Percentiles rank a stretch among this genome's conserved stretches.
These are phyloP conservation scores for Coniochaeta pulveracea DNA, from an alignment of 2,329 filamentous ascomycete species.

Conservation along the genomic window DNA sequence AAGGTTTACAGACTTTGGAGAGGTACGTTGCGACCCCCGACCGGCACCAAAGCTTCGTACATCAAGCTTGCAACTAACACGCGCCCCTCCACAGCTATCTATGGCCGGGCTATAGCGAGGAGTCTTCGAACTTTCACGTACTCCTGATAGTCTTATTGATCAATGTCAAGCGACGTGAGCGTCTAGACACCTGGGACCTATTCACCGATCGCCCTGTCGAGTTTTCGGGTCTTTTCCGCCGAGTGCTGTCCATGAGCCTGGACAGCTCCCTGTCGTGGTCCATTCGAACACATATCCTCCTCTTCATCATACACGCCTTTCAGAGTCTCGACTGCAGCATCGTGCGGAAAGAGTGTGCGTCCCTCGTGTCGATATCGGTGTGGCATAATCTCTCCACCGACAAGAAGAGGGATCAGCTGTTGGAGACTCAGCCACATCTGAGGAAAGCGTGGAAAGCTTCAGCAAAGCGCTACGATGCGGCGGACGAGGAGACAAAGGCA, in stretches of 20 bases:
- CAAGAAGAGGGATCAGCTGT: conserved; percentile 55
- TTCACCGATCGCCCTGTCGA: conserved; percentile 69
- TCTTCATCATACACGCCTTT: conserved; percentile 83
- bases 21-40: conserved; percentile 38
- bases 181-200: conserved; percentile 75
- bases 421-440: conserved; percentile 64
- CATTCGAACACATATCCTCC: conserved; percentile 73
- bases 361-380: conserved; percentile 84
- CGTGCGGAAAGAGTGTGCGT: conserved; percentile 91
- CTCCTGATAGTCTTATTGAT: conserved; percentile 75
- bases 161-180: conserved; percentile 81
- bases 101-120: conserved; percentile 85
- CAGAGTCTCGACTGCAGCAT: conserved; percentile 84
- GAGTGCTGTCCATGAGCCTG: conserved; percentile 76
- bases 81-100: conserved; percentile 54
- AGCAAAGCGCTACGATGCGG: conserved; percentile 74
- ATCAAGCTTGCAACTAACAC: conserved; percentile 14
- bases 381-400: conserved; percentile 90
- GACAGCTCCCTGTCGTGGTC: conserved; percentile 54
- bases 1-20: conserved; percentile 85
- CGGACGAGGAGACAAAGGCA: conserved; percentile 68
- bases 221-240: conserved; percentile 82
- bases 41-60: not conserved
- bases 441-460: conserved; percentile 87
- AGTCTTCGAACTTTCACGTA: conserved; percentile 85